These are phyloP conservation scores for Bremia lactucae DNA, from an alignment of 352 stramenopile genomes.

Conservation along the genomic window DNA sequence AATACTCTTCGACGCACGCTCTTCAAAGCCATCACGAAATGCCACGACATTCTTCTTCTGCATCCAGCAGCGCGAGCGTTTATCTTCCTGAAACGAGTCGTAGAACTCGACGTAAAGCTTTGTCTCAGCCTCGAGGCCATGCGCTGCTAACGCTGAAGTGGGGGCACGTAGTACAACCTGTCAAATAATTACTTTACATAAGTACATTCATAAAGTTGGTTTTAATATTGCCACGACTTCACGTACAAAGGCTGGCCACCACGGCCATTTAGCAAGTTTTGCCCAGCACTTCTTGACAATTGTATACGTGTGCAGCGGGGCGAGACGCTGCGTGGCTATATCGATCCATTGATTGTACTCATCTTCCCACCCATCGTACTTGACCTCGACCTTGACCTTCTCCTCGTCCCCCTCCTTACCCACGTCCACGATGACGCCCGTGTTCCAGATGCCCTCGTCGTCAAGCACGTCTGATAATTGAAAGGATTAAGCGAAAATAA, in stretches of 20 bases:
- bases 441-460: slow-evolving; percentile 81
- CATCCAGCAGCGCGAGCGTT: slow-evolving; percentile 75
- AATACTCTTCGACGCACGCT: slow-evolving; percentile 68
- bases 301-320: slow-evolving; percentile 70
- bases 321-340: slow-evolving; percentile 43
- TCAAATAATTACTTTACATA: not conserved
- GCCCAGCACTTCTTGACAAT: slow-evolving; percentile 82
- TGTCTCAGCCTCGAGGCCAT: slow-evolving; percentile 49
- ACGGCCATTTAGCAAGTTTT: slow-evolving; percentile 76
- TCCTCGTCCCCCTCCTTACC: slow-evolving; percentile 32
- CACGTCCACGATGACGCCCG: slow-evolving; percentile 53
- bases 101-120: slow-evolving; percentile 82
- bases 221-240: not conserved
- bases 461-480: slow-evolving; percentile 51
- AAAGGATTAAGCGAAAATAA: slow-evolving; percentile 2
- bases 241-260: slow-evolving; percentile 71
- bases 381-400: slow-evolving; percentile 54
- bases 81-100: slow-evolving; percentile 63
- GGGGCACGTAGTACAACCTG: slow-evolving; percentile 63
- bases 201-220: slow-evolving; percentile 5
- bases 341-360: slow-evolving; percentile 74
- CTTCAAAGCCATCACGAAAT: slow-evolving; percentile 66
- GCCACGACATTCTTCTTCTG: slow-evolving; percentile 68
- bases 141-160: slow-evolving; percentile 37
- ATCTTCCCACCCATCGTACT: slow-evolving; percentile 76